Base-by-base conservation (phyloP, 129 eudicot genomes). In the Lactuca saligna region DNA sequence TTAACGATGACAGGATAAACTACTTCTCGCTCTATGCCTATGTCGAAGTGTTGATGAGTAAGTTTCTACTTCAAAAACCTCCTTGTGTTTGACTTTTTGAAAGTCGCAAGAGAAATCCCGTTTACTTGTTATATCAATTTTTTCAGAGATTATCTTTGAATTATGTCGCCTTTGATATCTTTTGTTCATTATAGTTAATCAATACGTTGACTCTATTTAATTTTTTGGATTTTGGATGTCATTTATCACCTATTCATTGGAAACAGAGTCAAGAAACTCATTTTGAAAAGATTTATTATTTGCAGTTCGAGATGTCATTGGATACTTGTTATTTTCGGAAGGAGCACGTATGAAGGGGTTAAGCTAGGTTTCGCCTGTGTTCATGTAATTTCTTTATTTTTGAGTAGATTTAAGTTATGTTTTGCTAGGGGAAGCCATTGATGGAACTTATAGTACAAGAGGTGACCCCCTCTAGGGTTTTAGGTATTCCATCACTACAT, bases 21-120 rank as follows among this genome's bases (percentile, higher is more conserved):
- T 25, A 25, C 29, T 25, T 25, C 29, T 25, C 29, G 29, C 29
- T 25, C 29, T 25, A 25, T 44, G 12, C 50, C 33, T 20, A 56
- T 33, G 17, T 58, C 4, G 15, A 58, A 58, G 38, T 58, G 38
- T 1, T 29, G 16, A 58, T 58, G 63, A 42, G 63, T 58, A 58
- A 58, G 63, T 58, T 58, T 29, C 63, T 31, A 58, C 63, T 32
- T 25, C 63, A 31, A 25, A 11, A 56, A 56, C 7, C 35, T 44
- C 29, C 12, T 44, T 44, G 50, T 44, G 12, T 56, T 20, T 56
- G 34, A 29, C 11, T 32, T 12, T 32, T 3, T 58, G 39, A 58
- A 58, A 32, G 5, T 12, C 17, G 38, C 12, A 58, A 25, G 44
- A 61, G 48, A 61, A 61, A 61, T 35, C 8, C 44, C 44, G 7